Evolutionary conservation across 768 basidiomycete genomes (phyloP).

Genomic region (Lactarius pseudohatsudake): DNA sequence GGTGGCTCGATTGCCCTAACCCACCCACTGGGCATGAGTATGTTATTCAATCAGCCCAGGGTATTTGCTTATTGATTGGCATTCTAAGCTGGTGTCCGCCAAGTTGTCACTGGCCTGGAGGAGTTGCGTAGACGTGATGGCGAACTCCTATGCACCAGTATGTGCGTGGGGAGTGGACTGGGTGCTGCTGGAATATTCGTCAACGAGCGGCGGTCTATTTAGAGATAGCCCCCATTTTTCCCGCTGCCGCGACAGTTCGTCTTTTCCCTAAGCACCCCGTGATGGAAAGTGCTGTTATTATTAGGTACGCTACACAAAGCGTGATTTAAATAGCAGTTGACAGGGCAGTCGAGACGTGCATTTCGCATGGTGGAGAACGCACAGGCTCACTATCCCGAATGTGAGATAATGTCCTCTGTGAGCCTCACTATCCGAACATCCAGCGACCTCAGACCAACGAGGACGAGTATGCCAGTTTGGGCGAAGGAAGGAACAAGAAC

Average conservation of each 20-base stretch:
- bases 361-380: background rate
- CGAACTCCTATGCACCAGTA: slow-evolving; percentile 76
- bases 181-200: slow-evolving; percentile 81
- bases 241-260: no score
- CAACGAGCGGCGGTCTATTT: slow-evolving; percentile 46
- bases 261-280: background rate
- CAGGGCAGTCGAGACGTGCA: background rate
- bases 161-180: slow-evolving; percentile 87
- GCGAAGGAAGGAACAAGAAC: slow-evolving; percentile 29
- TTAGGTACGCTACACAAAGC: background rate
- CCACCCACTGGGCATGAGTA: slow-evolving; percentile 85
- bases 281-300: background rate
- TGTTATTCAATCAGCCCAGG: slow-evolving; percentile 33
- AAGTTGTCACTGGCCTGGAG: slow-evolving; percentile 85
- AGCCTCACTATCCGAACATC: slow-evolving; percentile 26
- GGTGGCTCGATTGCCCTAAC: slow-evolving; percentile 85
- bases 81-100: slow-evolving; percentile 70
- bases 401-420: slow-evolving; percentile 19
- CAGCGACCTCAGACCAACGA: slow-evolving; percentile 26
- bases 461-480: slow-evolving; percentile 27
- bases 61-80: slow-evolving; percentile 12
- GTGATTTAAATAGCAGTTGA: background rate
- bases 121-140: slow-evolving; percentile 71
- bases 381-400: background rate
- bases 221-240: no score